These are phyloP conservation scores for Coemansia asiatica DNA, from an alignment of 192 early-diverging fungal species.

Conservation along the genomic window DNA sequence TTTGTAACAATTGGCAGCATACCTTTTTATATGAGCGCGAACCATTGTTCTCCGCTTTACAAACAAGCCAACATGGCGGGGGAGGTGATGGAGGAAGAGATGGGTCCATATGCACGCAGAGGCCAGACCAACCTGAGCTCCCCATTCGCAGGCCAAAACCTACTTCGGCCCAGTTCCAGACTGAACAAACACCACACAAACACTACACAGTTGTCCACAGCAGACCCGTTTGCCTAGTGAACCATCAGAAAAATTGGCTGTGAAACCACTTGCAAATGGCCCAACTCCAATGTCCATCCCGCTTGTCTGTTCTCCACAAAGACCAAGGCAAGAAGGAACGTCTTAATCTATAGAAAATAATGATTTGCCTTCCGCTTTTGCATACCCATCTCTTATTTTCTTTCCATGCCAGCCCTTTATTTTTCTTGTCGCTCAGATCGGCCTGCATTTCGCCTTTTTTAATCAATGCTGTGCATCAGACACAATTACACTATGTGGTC, in stretches of 20 bases:
- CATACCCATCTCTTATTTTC: background rate
- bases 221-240: background rate
- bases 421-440: slow-evolving; percentile 16
- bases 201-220: too few relatives aligned
- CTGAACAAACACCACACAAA: background rate
- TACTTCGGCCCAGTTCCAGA: background rate
- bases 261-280: background rate
- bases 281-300: background rate
- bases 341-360: background rate
- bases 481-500: background rate
- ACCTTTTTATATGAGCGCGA: background rate
- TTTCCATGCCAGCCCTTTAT: background rate
- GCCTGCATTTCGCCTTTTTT: slow-evolving; percentile 7
- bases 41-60: background rate
- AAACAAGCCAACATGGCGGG: background rate
- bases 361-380: background rate
- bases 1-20: background rate
- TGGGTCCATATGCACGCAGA: background rate
- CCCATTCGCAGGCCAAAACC: too few relatives aligned
- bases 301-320: background rate
- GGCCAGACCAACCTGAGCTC: background rate
- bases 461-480: background rate
- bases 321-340: background rate
- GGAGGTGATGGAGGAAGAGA: background rate
- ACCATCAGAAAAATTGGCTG: background rate